phyloP scores from a whole-genome alignment of 2,329 filamentous ascomycete species.

The Hypoxylon sp. region DNA sequence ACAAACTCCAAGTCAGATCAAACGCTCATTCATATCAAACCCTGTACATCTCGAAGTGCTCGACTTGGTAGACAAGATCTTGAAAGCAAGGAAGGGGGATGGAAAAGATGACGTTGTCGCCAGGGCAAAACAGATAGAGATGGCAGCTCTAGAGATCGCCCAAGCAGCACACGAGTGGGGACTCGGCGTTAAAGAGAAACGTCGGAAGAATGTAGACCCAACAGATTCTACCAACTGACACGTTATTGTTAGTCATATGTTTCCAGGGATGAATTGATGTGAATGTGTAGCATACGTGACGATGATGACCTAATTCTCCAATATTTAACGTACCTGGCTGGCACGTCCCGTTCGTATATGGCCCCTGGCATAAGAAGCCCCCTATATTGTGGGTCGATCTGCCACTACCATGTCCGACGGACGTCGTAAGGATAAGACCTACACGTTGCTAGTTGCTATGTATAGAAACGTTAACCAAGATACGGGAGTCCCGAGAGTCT shows the following conservation, averaged over 20 bases:
- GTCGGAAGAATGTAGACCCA: slow-evolving; percentile 21
- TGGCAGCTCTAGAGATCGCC: slow-evolving; percentile 45
- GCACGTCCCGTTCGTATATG: background rate
- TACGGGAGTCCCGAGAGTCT: slow-evolving; percentile 1
- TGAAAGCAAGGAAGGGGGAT: slow-evolving; percentile 27
- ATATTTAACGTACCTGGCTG: background rate
- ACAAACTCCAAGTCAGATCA: slow-evolving; percentile 34
- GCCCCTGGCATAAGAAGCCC: background rate
- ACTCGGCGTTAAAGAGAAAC: slow-evolving; percentile 28
- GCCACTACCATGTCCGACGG: background rate
- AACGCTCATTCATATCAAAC: slow-evolving; percentile 27
- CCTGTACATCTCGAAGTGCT: slow-evolving; percentile 41
- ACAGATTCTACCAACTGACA: slow-evolving; percentile 21
- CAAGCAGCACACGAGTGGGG: slow-evolving; percentile 47
- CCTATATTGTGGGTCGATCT: background rate
- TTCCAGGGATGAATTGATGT: background rate
- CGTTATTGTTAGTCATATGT: background rate
- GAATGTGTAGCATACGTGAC: background rate
- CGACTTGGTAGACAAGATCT: slow-evolving; percentile 43
- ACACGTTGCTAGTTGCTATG: background rate
- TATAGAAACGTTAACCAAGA: background rate
- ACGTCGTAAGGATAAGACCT: background rate
- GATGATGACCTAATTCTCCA: background rate
- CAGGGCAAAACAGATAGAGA: slow-evolving; percentile 43
- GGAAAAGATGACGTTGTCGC: slow-evolving; percentile 31